Evolutionary conservation across 164 flowering plant species (phyloP).

Genomic region (Piper longum): DNA sequence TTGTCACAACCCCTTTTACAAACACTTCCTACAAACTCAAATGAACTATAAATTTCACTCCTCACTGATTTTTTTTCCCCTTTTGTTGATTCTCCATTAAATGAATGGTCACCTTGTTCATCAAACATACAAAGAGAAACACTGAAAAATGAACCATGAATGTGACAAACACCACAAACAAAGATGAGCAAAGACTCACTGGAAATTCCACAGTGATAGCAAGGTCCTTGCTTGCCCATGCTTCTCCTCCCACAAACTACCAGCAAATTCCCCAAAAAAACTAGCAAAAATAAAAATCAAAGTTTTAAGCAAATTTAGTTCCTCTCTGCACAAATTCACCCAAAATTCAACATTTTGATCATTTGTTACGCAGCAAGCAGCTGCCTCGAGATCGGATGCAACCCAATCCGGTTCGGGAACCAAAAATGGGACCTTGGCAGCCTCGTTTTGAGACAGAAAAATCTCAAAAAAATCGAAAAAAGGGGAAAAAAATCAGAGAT

Average conservation of each 20-base stretch:
- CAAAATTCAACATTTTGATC: not conserved
- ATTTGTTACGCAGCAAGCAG: not conserved
- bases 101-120: not conserved
- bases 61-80: no score
- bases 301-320: not conserved
- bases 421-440: no score
- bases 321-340: not conserved
- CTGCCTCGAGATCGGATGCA: not conserved
- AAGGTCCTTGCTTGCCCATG: constrained; percentile 2
- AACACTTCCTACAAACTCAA: no score
- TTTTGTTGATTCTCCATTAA: not conserved
- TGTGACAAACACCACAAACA: not conserved
- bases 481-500: no score
- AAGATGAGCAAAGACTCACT: not conserved
- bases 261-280: not conserved
- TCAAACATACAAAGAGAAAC: no score
- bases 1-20: no score
- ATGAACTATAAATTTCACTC: no score
- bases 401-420: no score
- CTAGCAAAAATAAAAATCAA: not conserved
- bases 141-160: not conserved
- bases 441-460: no score
- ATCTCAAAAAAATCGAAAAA: no score
- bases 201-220: constrained; percentile 1
- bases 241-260: not conserved